Evolutionary conservation across 805 yeast species (phyloP).

Genomic region (Candida boleticola): DNA sequence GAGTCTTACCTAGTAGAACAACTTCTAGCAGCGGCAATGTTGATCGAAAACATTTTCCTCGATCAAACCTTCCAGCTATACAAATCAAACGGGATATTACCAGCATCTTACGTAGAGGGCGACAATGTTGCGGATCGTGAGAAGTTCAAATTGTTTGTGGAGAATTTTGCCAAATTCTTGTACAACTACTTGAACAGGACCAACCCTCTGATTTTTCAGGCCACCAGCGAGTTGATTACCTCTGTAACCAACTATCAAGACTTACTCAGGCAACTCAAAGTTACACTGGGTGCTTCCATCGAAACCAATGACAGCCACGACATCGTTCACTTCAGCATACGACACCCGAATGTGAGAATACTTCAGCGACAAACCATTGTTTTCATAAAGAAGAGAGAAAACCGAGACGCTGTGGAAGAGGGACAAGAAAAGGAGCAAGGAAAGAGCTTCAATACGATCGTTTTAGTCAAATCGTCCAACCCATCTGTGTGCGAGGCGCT

Average conservation of each 20-base stretch:
- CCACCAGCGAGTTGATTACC: constrained; percentile 8
- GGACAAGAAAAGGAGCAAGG: not conserved
- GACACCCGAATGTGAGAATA: constrained; percentile 4
- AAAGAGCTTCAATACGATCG: constrained; percentile 9
- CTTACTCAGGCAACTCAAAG: constrained; percentile 9
- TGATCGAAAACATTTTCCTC: constrained; percentile 8
- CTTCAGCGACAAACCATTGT: constrained; percentile 12
- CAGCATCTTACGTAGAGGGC: not conserved
- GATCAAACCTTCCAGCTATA: constrained; percentile 18
- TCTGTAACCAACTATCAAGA: constrained; percentile 5
- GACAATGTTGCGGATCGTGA: not conserved
- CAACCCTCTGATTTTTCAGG: constrained; percentile 8
- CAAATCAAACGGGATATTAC: constrained; percentile 13
- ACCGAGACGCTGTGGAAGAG: not conserved
- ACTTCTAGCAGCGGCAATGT: too few species aligned
- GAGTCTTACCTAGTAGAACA: not conserved
- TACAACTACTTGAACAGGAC: constrained; percentile 5
- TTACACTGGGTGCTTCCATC: constrained; percentile 6
- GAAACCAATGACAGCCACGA: constrained; percentile 4
- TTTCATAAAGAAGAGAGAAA: constrained; percentile 7
- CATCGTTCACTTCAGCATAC: constrained; percentile 7
- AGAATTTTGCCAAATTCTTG: constrained; percentile 11
- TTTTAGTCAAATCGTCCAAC: constrained; percentile 8
- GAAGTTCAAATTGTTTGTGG: constrained; percentile 5
- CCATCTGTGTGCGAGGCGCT: constrained; percentile 1